Evolutionary conservation across 371 early-diverging fungal species (phyloP).

Genomic region (Actinomortierella ambigua): DNA sequence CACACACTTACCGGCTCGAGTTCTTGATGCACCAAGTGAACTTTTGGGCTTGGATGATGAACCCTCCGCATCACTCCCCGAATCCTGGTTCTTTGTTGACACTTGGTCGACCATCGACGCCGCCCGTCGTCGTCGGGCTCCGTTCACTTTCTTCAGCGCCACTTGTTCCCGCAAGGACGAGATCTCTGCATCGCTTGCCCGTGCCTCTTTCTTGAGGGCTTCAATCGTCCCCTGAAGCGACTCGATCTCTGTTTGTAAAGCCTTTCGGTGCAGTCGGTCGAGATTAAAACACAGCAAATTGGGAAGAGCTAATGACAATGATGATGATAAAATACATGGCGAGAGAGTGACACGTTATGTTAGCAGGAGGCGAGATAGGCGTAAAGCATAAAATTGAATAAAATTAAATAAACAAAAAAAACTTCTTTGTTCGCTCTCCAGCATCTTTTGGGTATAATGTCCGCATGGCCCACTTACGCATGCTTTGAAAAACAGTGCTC

Average conservation of each 20-base stretch:
- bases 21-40: too few species aligned
- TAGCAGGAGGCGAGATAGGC: not conserved
- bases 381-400: not conserved
- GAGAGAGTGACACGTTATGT: slow-evolving; percentile 1
- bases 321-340: not conserved
- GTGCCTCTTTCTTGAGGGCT: slow-evolving; percentile 53
- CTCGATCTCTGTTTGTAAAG: slow-evolving; percentile 63
- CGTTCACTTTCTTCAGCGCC: slow-evolving; percentile 33
- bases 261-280: slow-evolving; percentile 60
- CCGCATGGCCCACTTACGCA: slow-evolving; percentile 73
- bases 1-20: too few species aligned
- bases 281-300: slow-evolving; percentile 64
- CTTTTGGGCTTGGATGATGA: too few species aligned
- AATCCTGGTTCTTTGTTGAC: slow-evolving; percentile 15
- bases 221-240: slow-evolving; percentile 57
- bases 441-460: too few species aligned
- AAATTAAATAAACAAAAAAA: not conserved
- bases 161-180: slow-evolving; percentile 41
- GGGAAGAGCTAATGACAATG: slow-evolving; percentile 61
- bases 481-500: slow-evolving; percentile 69
- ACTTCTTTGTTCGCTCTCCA: not conserved
- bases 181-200: slow-evolving; percentile 58
- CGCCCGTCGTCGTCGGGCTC: slow-evolving; percentile 29
- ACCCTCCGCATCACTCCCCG: slow-evolving; percentile 16
- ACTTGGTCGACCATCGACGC: slow-evolving; percentile 37